These are phyloP conservation scores for Vickermania spadyakhi DNA, from an alignment of 208 protist species.

Conservation along the genomic window DNA sequence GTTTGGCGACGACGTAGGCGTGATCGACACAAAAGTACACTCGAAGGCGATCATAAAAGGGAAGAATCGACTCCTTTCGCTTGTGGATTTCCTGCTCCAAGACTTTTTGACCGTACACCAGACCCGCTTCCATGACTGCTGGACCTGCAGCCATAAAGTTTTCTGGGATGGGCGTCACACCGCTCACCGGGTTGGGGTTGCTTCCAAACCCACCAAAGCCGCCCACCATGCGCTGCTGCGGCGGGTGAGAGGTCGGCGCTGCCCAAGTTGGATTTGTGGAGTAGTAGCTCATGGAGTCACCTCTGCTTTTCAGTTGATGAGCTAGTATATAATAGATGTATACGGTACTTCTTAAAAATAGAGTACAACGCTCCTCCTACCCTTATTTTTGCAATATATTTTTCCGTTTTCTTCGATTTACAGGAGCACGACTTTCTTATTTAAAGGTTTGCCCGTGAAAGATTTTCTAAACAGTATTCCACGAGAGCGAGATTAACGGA, in stretches of 20 bases:
- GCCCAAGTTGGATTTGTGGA: background rate
- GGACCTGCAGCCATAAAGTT: constrained; percentile 15
- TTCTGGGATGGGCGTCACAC: constrained; percentile 3
- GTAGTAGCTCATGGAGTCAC: background rate
- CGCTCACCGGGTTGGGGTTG: constrained; percentile 6
- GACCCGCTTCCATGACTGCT: constrained; percentile 68
- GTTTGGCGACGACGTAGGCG: constrained; percentile 63
- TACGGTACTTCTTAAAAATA: too few relatives aligned
- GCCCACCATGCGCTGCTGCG: too few relatives aligned
- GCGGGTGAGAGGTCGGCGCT: background rate
- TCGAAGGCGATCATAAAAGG: constrained; percentile 34
- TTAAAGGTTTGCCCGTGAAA: too few relatives aligned
- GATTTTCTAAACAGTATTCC: too few relatives aligned
- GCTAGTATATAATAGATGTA: too few relatives aligned
- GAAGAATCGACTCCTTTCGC: constrained; percentile 49
- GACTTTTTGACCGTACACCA: constrained; percentile 69
- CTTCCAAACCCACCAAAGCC: constrained; percentile 1
- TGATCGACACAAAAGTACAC: constrained; percentile 77
- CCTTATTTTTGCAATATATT: too few relatives aligned
- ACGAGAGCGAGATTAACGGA: too few relatives aligned
- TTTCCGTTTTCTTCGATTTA: too few relatives aligned
- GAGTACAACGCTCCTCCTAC: too few relatives aligned
- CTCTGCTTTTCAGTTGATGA: too few relatives aligned
- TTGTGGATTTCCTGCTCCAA: constrained; percentile 51
- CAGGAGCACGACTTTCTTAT: too few relatives aligned